Conservation (phyloP, 73 alveolate genomes). For the Strombidium stylifer region DNA sequence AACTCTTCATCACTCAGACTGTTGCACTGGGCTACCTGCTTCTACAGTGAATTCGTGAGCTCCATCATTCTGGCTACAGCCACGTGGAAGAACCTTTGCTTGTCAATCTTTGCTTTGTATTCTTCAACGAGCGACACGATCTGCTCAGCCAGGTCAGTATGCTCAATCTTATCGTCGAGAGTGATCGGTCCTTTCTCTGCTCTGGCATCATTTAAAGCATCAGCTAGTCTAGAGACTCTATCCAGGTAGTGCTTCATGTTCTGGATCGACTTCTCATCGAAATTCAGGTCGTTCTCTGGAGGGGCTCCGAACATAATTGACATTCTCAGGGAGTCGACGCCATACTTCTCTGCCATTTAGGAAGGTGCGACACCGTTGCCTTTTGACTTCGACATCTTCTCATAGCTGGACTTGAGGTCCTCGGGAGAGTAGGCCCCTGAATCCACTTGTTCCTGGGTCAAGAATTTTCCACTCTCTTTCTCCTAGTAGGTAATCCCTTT, state of each 20-base stretch:
- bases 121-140: slow-evolving; percentile 1
- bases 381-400: slow-evolving; percentile 72
- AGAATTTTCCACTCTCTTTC: slow-evolving; percentile 42
- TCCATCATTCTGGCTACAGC: slow-evolving; percentile 69
- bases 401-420: slow-evolving; percentile 26
- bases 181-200: background rate
- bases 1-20: background rate
- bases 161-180: background rate
- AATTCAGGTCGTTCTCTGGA: slow-evolving; percentile 55
- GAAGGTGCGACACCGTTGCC: slow-evolving; percentile 62
- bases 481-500: slow-evolving; percentile 57
- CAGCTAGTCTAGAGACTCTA: slow-evolving; percentile 12
- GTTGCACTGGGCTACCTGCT: no score
- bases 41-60: slow-evolving; percentile 14
- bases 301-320: slow-evolving; percentile 65
- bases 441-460: slow-evolving; percentile 40
- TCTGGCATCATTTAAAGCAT: background rate
- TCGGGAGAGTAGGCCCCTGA: slow-evolving; percentile 1
- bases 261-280: slow-evolving; percentile 52
- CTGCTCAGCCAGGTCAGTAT: background rate
- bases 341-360: slow-evolving; percentile 31
- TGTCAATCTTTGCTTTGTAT: slow-evolving; percentile 11
- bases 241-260: slow-evolving; percentile 27
- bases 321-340: slow-evolving; percentile 60
- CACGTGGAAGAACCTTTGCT: slow-evolving; percentile 45